Evolutionary conservation across 1,284 basidiomycete species (phyloP), one percentile per base, ranked within the genome.

Genomic region (Kwoniella shivajii): DNA sequence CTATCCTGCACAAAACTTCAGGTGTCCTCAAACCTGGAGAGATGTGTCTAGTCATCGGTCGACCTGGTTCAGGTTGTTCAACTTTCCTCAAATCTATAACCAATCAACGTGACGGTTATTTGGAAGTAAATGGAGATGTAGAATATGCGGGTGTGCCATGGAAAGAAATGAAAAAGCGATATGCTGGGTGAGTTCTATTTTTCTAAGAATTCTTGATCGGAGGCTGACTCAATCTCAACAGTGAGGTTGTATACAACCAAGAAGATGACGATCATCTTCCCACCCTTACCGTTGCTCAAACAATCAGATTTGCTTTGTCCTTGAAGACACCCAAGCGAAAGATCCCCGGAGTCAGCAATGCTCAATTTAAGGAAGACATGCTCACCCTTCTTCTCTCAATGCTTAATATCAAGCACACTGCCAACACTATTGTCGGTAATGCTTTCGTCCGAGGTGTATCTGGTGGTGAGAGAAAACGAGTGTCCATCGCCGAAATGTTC

Each of bases 211-310:
- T 3, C 22, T 43, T 27, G 24, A 26, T 1, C 3, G 41, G 1
- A 20, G 9, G 29, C 45, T 47, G 45, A 47, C 45, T 18, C 11
- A 20, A 1, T 24, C 20, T 43, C 3, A n/a, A 14, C 55, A 70
- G 91, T 47, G 91, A 94, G 76, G 88, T 91, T 13, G 85, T 88
- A 16, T 94, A 92, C 76, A 92, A 90, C 67, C 65, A 79, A 60
- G 81, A 83, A 68, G 85, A 88, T 61, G 90, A 90, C 51, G 79
- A 82, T 49, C 85, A 86, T 71, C 80, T 84, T 42, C 81, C 84
- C n/a, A 84, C 83, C 33, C 75, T 86, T 36, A 85, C 84, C 13
- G 84, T 84, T 45, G 80, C 78, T 2, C 81, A 84, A 66, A 84
- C 84, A 0, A 76, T 85, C 47, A 69, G 71, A 31, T 84, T 84